Base-by-base conservation (phyloP, 768 basidiomycete species). In the Thelephora ganbajun region DNA sequence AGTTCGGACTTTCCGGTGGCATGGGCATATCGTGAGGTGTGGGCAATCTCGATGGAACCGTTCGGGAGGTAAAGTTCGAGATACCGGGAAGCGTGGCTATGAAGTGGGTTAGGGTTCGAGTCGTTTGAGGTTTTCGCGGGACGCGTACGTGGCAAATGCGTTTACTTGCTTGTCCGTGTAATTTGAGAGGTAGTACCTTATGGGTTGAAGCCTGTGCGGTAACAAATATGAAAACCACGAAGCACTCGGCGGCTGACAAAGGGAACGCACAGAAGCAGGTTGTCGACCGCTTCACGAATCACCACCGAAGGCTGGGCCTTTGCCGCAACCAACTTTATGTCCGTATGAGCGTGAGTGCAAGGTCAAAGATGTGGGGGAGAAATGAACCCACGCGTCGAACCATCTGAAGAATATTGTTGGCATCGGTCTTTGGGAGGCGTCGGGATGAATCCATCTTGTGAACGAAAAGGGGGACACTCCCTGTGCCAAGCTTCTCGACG, bases 381-480 rank as follows among this genome's bases (percentile, higher is more conserved):
- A 39, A 41, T 43, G 48, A 41, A 69, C 73, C 58, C 62, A 90
- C 88, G 79, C 84, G 81, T 76, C 76, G 72, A 50, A 88, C 80
- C 56, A 79, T 78, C 53, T 68, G 62, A 62, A 90, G 70, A 56
- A 91, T 73, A 60, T 80, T 76, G 39, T 70, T 66, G 6, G 79
- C 66, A 54, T 80, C 71, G 46, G 83, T 79, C 69, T 83, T 87
- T 50, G 88, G 88, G 23, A 89, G 72, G 44, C 78, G 72, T 48
- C 83, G 73, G 51, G 76, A 73, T 20, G 81, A 68, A 61, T 90
- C 86, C 87, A 91, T 91, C 65, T 88, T 90, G 69, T 91, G 87
- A 12, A 91, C 88, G 48, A 80, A 74, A 46, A 91, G 72, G n/a
- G 88, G 87, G 6, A 82, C 80, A 34, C 57, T 65, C 30, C 83